Conservation (phyloP, 345 rosid genomes). For the Psidium guajava region DNA sequence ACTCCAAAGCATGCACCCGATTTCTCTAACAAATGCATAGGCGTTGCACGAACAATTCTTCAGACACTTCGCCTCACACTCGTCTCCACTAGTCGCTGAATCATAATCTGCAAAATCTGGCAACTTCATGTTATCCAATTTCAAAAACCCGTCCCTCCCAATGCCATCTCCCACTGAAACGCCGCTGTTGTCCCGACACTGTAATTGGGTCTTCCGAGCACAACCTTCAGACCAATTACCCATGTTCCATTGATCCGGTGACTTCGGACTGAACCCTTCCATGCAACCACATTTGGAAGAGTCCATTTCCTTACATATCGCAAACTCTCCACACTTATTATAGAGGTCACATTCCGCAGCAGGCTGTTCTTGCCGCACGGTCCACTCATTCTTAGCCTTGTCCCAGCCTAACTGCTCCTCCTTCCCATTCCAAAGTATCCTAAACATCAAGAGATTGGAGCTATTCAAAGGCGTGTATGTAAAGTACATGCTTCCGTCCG, state of each 20-base stretch:
- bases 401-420: slow-evolving; percentile 55
- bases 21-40: slow-evolving; percentile 21
- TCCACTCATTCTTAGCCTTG: slow-evolving; percentile 25
- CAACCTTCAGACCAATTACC: slow-evolving; percentile 34
- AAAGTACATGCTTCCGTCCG: slow-evolving; percentile 35
- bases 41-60: slow-evolving; percentile 58
- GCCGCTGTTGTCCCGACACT: slow-evolving; percentile 13
- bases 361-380: slow-evolving; percentile 32
- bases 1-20: slow-evolving; percentile 56
- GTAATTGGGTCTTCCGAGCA: slow-evolving; percentile 9
- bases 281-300: slow-evolving; percentile 39
- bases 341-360: slow-evolving; percentile 48
- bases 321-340: slow-evolving; percentile 65
- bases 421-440: slow-evolving; percentile 28
- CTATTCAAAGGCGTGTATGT: slow-evolving; percentile 32
- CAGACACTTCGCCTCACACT: slow-evolving; percentile 13
- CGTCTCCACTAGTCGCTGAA: not conserved
- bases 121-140: slow-evolving; percentile 13
- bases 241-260: slow-evolving; percentile 13
- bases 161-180: not conserved
- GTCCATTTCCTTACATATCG: slow-evolving; percentile 23
- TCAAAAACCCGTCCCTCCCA: slow-evolving; percentile 13
- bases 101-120: slow-evolving; percentile 18
- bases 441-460: slow-evolving; percentile 40
- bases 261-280: slow-evolving; percentile 33